Evolutionary conservation across 331 rosid genomes (phyloP).

Genomic region (Malus hybrid): DNA sequence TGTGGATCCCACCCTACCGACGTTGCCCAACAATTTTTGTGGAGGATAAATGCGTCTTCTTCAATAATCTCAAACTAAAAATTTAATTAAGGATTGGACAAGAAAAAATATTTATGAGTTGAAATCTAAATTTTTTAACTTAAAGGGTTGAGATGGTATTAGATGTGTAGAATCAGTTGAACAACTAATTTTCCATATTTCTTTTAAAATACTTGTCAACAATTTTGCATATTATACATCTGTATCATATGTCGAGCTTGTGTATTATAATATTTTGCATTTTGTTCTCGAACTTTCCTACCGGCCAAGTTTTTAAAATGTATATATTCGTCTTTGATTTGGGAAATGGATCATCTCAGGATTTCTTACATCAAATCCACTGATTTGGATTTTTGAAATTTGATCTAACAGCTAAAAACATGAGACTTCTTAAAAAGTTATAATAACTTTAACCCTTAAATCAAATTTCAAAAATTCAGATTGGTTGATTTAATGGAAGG

Average conservation of each 20-base stretch:
- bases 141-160: too few species aligned
- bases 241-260: neutral
- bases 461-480: rapidly evolving
- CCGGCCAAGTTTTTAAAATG: neutral
- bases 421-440: rapidly evolving
- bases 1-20: neutral
- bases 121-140: too few species aligned
- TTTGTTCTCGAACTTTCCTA: neutral
- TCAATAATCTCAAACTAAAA: too few species aligned
- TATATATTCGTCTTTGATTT: too few species aligned
- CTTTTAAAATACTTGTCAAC: neutral
- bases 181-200: neutral
- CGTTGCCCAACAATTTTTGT: neutral
- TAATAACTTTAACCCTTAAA: too few species aligned
- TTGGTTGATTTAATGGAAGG: too few species aligned
- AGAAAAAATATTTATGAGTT: too few species aligned
- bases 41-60: neutral
- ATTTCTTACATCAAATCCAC: rapidly evolving
- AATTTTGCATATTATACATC: neutral
- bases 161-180: too few species aligned
- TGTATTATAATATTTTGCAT: too few species aligned
- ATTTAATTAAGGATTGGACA: too few species aligned
- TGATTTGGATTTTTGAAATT: rapidly evolving
- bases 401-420: too few species aligned
- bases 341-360: rapidly evolving